Conservation (phyloP, 306 rosid species). For the Acacia crassicarpa region DNA sequence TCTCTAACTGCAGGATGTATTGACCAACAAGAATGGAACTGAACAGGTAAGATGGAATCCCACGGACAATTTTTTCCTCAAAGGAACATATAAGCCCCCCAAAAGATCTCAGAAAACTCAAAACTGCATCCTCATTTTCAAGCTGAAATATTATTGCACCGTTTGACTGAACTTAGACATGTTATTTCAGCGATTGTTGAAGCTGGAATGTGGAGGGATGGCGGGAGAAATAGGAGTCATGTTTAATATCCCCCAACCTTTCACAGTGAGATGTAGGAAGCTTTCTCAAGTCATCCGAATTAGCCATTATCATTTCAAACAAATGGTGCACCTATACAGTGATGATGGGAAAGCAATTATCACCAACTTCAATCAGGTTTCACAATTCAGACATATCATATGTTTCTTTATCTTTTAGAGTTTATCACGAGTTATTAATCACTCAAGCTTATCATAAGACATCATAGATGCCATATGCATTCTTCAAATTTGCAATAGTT, state of each 20-base stretch:
- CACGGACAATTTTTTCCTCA: not conserved
- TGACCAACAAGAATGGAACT: conserved; percentile 65
- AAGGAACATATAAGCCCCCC: not conserved
- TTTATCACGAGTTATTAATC: not conserved
- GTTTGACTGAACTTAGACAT: conserved; percentile 29
- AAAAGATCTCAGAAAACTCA: not conserved
- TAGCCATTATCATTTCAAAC: conserved; percentile 75
- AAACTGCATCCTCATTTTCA: conserved; percentile 20
- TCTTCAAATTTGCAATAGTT: not conserved
- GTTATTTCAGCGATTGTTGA: conserved; percentile 58
- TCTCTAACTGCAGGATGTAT: conserved; percentile 67
- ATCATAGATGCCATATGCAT: not conserved
- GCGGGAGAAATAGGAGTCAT: conserved; percentile 80
- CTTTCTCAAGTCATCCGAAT: conserved; percentile 74
- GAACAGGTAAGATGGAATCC: conserved; percentile 65
- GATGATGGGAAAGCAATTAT: conserved; percentile 65
- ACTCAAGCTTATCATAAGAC: not conserved
- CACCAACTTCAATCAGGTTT: conserved; percentile 68
- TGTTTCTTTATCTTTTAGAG: not conserved
- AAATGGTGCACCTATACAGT: conserved; percentile 64
- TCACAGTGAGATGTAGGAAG: conserved; percentile 78
- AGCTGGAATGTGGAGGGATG: conserved; percentile 64
- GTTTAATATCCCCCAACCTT: conserved; percentile 81
- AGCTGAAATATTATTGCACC: conserved; percentile 4
- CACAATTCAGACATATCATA: conserved; percentile 24